phyloP scores from a whole-genome alignment of 2,329 filamentous ascomycete species.

The Apiospora sp. region DNA sequence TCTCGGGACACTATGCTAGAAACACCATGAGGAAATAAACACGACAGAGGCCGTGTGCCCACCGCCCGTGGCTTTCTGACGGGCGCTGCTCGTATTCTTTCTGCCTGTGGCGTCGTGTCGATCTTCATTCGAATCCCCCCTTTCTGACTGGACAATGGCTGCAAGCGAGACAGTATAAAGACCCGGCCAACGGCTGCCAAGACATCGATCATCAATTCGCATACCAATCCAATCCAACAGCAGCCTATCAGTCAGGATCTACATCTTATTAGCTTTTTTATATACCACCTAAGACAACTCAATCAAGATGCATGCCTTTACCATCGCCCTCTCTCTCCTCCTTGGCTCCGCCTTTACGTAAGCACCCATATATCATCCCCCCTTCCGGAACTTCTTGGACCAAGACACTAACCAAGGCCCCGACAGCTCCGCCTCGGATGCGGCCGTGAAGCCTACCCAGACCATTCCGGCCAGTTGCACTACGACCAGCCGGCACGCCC shows the following conservation, averaged over 20 bases:
- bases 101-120: background rate
- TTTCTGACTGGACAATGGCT: background rate
- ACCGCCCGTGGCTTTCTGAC: background rate
- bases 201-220: background rate
- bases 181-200: background rate
- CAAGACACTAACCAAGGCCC: background rate
- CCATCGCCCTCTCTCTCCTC: background rate
- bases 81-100: background rate
- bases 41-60: background rate
- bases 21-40: background rate
- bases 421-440: background rate
- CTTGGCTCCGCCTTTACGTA: conserved; percentile 10
- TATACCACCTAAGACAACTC: background rate
- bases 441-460: background rate
- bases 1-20: background rate
- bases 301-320: conserved; percentile 8
- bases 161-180: background rate
- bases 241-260: background rate
- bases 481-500: background rate
- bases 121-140: background rate
- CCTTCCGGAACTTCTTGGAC: background rate
- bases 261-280: background rate
- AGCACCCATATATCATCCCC: background rate
- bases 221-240: background rate
- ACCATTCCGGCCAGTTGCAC: background rate